Evolutionary conservation across 2,329 filamentous ascomycete genomes (phyloP).

Genomic region (Fusarium praegraminearum): DNA sequence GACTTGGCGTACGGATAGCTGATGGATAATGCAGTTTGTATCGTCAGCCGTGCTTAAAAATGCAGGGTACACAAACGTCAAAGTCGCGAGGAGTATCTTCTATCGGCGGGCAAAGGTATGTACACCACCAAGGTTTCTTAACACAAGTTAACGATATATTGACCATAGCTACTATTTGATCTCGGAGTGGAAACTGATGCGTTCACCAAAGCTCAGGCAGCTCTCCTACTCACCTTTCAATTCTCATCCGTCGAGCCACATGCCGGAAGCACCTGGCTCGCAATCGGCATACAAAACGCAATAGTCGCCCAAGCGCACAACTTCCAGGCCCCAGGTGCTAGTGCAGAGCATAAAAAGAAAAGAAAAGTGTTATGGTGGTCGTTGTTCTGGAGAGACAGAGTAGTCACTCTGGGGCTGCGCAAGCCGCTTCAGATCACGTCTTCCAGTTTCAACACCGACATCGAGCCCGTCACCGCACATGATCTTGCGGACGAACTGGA

Average conservation of each 20-base stretch:
- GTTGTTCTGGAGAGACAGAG: constrained; percentile 23
- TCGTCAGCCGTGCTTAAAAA: constrained; percentile 34
- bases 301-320: constrained; percentile 31
- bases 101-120: constrained; percentile 31
- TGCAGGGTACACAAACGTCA: constrained; percentile 33
- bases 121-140: background rate
- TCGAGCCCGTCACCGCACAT: background rate
- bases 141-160: too few relatives aligned
- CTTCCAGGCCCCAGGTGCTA: constrained; percentile 12
- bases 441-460: constrained; percentile 6
- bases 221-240: constrained; percentile 31
- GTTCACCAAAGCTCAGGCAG: constrained; percentile 30
- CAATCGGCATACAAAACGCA: constrained; percentile 30
- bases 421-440: constrained; percentile 18
- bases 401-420: constrained; percentile 4
- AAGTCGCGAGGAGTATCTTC: constrained; percentile 33
- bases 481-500: background rate
- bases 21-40: constrained; percentile 11
- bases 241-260: constrained; percentile 35
- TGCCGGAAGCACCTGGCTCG: constrained; percentile 36
- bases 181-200: constrained; percentile 26
- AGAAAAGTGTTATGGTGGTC: constrained; percentile 34
- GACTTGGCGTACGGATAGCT: background rate
- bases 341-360: background rate
- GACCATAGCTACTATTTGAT: constrained; percentile 28